A percentile compares a stretch with the other conserved stretches of the same genome.
Conservation (phyloP, 495 filamentous ascomycete species). For the Lasiosphaeria hispida region DNA sequence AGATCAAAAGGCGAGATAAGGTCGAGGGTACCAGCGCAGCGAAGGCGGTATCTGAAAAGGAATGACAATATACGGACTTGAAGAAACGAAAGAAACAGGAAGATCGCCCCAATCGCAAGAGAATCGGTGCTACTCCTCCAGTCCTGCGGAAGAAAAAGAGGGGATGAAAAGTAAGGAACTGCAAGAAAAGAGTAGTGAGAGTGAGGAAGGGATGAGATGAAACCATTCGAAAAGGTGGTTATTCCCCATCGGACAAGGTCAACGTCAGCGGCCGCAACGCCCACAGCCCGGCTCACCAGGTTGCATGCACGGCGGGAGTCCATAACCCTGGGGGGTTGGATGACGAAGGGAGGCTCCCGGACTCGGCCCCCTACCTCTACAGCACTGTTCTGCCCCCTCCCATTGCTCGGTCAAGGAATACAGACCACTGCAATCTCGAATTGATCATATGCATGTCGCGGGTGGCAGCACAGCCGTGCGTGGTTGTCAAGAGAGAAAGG, state of each 20-base stretch:
- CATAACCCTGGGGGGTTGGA: too few species aligned
- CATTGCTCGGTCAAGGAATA: constrained; percentile 1
- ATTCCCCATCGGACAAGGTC: not conserved
- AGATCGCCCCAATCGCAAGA: too few species aligned
- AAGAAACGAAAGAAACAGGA: not conserved
- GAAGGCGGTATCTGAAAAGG: not conserved
- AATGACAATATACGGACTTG: not conserved
- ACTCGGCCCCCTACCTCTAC: too few species aligned
- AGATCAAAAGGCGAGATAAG: not conserved
- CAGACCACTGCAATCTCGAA: constrained; percentile 12
- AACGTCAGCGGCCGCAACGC: not conserved
- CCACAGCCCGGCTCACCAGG: not conserved
- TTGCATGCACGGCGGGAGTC: too few species aligned
- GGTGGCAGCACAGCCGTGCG: not conserved
- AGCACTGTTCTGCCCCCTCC: not conserved
- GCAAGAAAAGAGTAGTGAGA: constrained; percentile 10
- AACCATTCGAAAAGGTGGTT: not conserved
- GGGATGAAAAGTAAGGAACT: constrained; percentile 1
- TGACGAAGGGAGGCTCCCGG: too few species aligned
- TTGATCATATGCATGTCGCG: not conserved
- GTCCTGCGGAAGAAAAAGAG: not conserved
- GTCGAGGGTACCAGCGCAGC: not conserved
- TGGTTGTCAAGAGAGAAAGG: not conserved
- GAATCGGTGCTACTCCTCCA: not conserved
- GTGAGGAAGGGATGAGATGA: constrained; percentile 7